Base-by-base conservation (phyloP, 2,329 filamentous ascomycete genomes). In the Scleromitrula shiraiana region DNA sequence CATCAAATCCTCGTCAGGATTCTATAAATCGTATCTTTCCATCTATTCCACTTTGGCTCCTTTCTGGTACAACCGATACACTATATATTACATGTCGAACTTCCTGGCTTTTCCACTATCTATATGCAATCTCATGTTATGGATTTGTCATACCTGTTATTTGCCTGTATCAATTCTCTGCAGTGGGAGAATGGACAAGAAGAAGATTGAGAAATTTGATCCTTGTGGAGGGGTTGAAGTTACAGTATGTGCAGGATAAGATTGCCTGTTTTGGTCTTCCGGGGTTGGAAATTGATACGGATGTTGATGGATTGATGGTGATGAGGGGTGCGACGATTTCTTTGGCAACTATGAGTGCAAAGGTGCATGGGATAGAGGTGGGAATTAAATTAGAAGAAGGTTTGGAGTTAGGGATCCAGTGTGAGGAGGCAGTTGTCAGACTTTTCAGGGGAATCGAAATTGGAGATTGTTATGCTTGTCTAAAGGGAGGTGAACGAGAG, bases 251-350 rank as follows among this genome's bases (percentile, higher is more conserved):
- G 51, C 68, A 70, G 39, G 73, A 77, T 50, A 70, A 70, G 50
- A 65, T 77, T 47, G 72, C 71, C 45, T 59, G 62, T 37, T 65
- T 65, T 48, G 51, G 64, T 43, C 54, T 65, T 2, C 59, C 75
- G 0, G 74, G 73, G 1, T 57, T 77, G 44, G 74, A 77, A 54
- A 76, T 77, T 36, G 74, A 77, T 53, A 73, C 69, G 0, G 71
- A 75, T 22, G 71, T 76, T 12, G 67, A 73, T 52, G 75, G 74
- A 0, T 60, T 77, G 15, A 69, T 77, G 55, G 72, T 74, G 6
- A 65, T 77, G 33, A 65, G 74, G n/a, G 74, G 73, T 0, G 57
- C 74, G 4, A 76, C 74, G 0, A 63, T 77, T n/a, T 72, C 67
- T 1, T 57, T 77, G 3, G 73, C 71, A 1, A 71, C 64, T 5